A percentile compares a stretch with the other conserved stretches of the same genome.
phyloP scores from a whole-genome alignment of 805 yeast genomes.

The Wickerhamiella cacticola region DNA sequence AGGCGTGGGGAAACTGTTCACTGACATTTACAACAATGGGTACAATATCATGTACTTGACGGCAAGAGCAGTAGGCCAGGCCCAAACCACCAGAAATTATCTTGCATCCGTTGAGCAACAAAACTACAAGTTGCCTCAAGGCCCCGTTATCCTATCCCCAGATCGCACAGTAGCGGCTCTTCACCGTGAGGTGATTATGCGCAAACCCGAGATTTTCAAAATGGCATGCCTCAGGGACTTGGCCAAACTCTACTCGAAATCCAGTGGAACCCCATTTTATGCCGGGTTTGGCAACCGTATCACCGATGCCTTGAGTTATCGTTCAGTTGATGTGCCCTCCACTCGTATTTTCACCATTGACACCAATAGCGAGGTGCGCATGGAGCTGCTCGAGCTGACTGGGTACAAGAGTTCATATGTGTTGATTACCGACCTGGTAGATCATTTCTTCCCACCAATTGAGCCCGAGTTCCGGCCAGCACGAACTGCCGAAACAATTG shows the following conservation, averaged over 20 bases:
- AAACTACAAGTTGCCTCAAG: constrained; percentile 62
- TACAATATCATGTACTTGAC: constrained; percentile 89
- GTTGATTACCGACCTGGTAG: constrained; percentile 84
- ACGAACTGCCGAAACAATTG: constrained; percentile 30
- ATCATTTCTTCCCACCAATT: constrained; percentile 88
- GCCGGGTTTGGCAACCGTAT: constrained; percentile 97
- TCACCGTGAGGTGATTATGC: constrained; percentile 77
- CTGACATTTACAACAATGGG: constrained; percentile 78
- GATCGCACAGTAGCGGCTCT: constrained; percentile 95
- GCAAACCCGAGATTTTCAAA: constrained; percentile 96
- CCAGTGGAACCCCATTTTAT: constrained; percentile 63
- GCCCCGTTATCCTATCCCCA: constrained; percentile 91
- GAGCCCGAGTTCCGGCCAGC: constrained; percentile 22
- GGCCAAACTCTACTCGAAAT: constrained; percentile 50
- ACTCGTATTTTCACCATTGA: constrained; percentile 92
- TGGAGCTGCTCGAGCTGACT: constrained; percentile 89
- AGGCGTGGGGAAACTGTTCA: constrained; percentile 85
- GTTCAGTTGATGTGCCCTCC: constrained; percentile 87
- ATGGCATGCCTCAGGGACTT: constrained; percentile 93
- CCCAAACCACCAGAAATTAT: constrained; percentile 82
- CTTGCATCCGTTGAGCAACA: constrained; percentile 73
- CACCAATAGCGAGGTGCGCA: constrained; percentile 92
- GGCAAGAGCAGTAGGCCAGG: constrained; percentile 90
- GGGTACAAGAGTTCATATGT: constrained; percentile 84
- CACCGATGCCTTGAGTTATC: constrained; percentile 89